Evolutionary conservation across 2,329 filamentous ascomycete genomes (phyloP), one percentile per base, ranked within the genome.

Genomic region (Claviceps sp.): DNA sequence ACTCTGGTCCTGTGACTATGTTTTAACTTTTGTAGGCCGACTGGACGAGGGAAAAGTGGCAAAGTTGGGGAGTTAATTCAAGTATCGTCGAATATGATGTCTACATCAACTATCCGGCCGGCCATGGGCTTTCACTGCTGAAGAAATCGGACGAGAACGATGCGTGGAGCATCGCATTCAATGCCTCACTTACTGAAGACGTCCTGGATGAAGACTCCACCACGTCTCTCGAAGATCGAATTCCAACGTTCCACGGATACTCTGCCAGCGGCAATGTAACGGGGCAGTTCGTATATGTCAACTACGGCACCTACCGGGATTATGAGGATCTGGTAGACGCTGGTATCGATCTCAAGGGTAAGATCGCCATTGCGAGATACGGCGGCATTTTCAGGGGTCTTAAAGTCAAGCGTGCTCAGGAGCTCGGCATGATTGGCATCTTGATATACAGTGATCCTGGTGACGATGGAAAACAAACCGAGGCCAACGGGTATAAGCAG

Each of bases 161-260:
- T 13, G 59, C 63, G 3, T 84, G 80, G 73, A 74, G 78, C 50
- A 75, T 90, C 30, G 74, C 78, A n/a, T 95, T 84, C 61, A 82
- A 89, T 63, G 91, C 90, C 0, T 83, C 80, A 1, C 70, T 97
- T 42, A 81, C 87, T 59, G 93, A 98, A 66, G 89, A 95, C 62
- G 76, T 91, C 2, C 71, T 97, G 5, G 76, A 88, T 0, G 84
- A 95, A 50, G 93, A 98, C 64, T 78, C 82, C 3, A 94, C 89
- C 0, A 89, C 82, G 18, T 77, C 81, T 22, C 72, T 89, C 46
- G 68, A 77, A 9, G 78, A 89, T 60, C 76, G 88, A 34, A 77
- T 97, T 24, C 89, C 91, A 1, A 91, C 85, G 0, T 97, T 97
- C 71, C 91, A 97, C 63, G 93, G 91, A 50, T 97, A 96, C 67